phyloP scores from a whole-genome alignment of 768 basidiomycete genomes.

The Clitopilus passeckerianus region DNA sequence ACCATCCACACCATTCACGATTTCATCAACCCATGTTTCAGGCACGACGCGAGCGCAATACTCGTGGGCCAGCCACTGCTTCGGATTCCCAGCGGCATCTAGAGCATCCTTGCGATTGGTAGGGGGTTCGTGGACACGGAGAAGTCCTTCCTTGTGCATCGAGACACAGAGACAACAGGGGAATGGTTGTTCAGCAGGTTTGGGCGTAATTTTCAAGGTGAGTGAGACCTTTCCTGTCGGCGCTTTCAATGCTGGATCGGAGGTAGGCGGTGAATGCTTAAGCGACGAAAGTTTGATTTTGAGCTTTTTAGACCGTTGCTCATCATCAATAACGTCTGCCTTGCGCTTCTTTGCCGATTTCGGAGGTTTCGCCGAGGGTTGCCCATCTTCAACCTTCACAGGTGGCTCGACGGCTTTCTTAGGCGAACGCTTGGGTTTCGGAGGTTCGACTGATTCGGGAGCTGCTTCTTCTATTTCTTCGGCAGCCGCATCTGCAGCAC shows the following conservation, averaged over 20 bases:
- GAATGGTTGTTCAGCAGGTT: slow-evolving; percentile 51
- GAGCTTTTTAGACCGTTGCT: slow-evolving; percentile 44
- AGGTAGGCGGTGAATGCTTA: slow-evolving; percentile 16
- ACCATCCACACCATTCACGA: slow-evolving; percentile 36
- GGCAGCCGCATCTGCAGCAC: slow-evolving; percentile 40
- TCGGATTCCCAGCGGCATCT: slow-evolving; percentile 40
- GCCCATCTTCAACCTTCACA: slow-evolving; percentile 5
- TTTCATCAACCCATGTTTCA: slow-evolving; percentile 86
- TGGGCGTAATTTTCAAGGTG: slow-evolving; percentile 65
- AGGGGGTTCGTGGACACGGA: slow-evolving; percentile 71
- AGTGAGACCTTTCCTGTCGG: slow-evolving; percentile 40
- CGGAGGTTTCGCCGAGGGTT: not conserved
- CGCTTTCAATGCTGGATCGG: slow-evolving; percentile 8
- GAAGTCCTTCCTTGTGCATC: slow-evolving; percentile 43
- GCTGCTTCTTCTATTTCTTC: not conserved
- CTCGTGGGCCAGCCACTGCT: slow-evolving; percentile 74
- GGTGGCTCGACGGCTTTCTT: slow-evolving; percentile 19
- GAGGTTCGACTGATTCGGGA: slow-evolving; percentile 8
- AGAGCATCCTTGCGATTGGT: slow-evolving; percentile 44
- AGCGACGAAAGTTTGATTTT: slow-evolving; percentile 32
- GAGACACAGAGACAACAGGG: slow-evolving; percentile 72
- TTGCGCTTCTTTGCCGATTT: slow-evolving; percentile 38
- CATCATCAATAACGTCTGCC: slow-evolving; percentile 26
- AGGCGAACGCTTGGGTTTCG: slow-evolving; percentile 14
- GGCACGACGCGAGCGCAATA: slow-evolving; percentile 78